These are phyloP conservation scores for Atkinsonella texensis DNA, from an alignment of 2,329 filamentous ascomycete species.

Conservation along the genomic window DNA sequence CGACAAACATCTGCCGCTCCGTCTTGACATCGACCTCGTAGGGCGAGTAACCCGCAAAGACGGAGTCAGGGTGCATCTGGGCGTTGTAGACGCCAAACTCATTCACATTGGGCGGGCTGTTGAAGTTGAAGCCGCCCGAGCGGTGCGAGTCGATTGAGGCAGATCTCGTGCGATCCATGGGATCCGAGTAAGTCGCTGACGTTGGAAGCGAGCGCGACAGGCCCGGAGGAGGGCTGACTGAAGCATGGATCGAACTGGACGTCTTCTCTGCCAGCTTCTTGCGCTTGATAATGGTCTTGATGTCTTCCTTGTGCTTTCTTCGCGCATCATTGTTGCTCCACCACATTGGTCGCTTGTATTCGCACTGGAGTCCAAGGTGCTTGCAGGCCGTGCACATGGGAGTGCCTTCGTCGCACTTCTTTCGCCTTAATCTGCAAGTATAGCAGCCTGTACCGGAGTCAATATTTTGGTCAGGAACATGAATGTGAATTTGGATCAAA, in stretches of 20 bases:
- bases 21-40: slow-evolving; percentile 96
- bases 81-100: slow-evolving; percentile 51
- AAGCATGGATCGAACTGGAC: slow-evolving; percentile 41
- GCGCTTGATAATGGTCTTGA: slow-evolving; percentile 95
- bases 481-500: not conserved
- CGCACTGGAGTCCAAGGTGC: slow-evolving; percentile 71
- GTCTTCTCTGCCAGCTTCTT: slow-evolving; percentile 90
- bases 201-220: slow-evolving; percentile 73
- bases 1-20: slow-evolving; percentile 85
- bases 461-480: slow-evolving; percentile 2
- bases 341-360: slow-evolving; percentile 96
- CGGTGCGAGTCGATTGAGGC: slow-evolving; percentile 72
- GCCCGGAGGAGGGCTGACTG: slow-evolving; percentile 58
- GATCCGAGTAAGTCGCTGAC: slow-evolving; percentile 68
- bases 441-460: slow-evolving; percentile 42
- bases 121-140: slow-evolving; percentile 62
- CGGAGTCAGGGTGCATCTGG: slow-evolving; percentile 50
- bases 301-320: slow-evolving; percentile 78
- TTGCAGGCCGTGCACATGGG: slow-evolving; percentile 55
- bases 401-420: slow-evolving; percentile 57
- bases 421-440: slow-evolving; percentile 53
- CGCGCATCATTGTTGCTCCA: slow-evolving; percentile 90
- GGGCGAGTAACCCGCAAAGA: slow-evolving; percentile 52
- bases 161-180: slow-evolving; percentile 59
- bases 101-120: slow-evolving; percentile 40